Evolutionary conservation across 495 filamentous ascomycete species (phyloP), one percentile per base, ranked within the genome.

Genomic region (Hypoxylon rickii): DNA sequence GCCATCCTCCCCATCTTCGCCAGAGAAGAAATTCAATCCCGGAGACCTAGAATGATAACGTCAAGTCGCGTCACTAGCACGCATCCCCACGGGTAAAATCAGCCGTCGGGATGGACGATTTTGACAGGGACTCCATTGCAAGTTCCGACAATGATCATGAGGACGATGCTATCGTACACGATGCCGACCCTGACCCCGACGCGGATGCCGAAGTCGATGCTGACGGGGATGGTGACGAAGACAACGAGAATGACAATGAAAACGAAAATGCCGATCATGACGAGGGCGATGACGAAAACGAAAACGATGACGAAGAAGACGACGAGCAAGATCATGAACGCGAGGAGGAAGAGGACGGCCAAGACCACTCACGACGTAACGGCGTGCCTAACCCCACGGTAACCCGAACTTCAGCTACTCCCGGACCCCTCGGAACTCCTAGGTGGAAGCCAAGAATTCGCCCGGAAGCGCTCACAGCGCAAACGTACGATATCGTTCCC

Each of bases 401-500:
- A 13, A 64, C 65, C 19, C 74, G 74, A 29, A 74, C 77, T 4
- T 80, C 82, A 1, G 75, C 77, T 34, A 73, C 77, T 13, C 80
- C 81, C 3, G 74, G 68, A 20, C 75, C 74, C 20, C 66, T 76
- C 33, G 61, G 69, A 69, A 69, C 46, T 61, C 75, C 45, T 49
- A 67, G 51, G 70, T 72, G 31, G 56, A 84, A 84, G 22, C 92
- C 89, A 0, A 81, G 73, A 33, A 77, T 93, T 24, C 87, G 89
- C n/a, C 72, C 86, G 21, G 95, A 96, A 65, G 89, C 84, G 37
- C 76, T 93, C 18, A 87, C 83, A 6, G 94, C 95, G n/a, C 72
- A 79, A 20, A 85, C 85, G 11, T 99, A 97, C 79, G 94, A 99
- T 71, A 96, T 99, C 34, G 87, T 93, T 5, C 94, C 94, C 5